Evolutionary conservation across 306 rosid species (phyloP).

Genomic region (barrel medic (Medicago truncatula)): MtrunA17r5.0-ANR NC_053049.1:40542501-40543000

Average conservation of each 20-base stretch:
- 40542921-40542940: conserved; percentile 65
- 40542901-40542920: conserved; percentile 68
- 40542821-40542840: neutral
- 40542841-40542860: neutral
- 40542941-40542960: conserved; percentile 56
- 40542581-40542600: too few relatives aligned
- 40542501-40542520: neutral
- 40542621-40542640: conserved; percentile 57
- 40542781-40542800: too few relatives aligned
- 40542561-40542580: neutral
- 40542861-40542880: conserved; percentile 43
- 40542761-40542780: too few relatives aligned
- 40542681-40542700: conserved; percentile 47
- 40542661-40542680: conserved; percentile 60
- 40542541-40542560: neutral
- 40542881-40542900: conserved; percentile 44
- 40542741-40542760: too few relatives aligned
- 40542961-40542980: conserved; percentile 15
- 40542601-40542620: too few relatives aligned
- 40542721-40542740: neutral
- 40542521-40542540: neutral
- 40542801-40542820: conserved; percentile 10
- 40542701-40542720: neutral
- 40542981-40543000: conserved; percentile 25
- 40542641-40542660: conserved; percentile 58